Base-by-base conservation (phyloP, 139 green algal genomes). In the Picochlorum costavermella region DNA sequence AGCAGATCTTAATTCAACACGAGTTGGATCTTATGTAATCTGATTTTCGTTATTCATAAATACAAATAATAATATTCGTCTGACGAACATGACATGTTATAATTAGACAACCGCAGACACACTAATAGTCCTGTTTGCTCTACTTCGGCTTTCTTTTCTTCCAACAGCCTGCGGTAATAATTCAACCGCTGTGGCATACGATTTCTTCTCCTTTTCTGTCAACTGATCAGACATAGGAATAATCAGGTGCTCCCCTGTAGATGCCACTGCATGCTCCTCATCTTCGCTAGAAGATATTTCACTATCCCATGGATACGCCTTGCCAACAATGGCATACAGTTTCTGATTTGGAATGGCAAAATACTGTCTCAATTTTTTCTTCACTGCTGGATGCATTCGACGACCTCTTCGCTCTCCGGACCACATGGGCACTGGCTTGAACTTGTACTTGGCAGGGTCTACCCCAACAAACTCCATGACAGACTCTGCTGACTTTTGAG, bases 381-480 rank as follows among this genome's bases (percentile, higher is more conserved):
- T 59, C 4, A 73, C 59, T 16, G 59, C 67, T 14, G 78, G 72
- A 65, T 84, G 78, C 78, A 85, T 81, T 25, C 56, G 56, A 12
- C 74, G 55, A 4, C 76, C 76, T 23, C 48, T 53, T 45, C 71
- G 69, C 53, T 82, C 66, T 73, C 82, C 72, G 71, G 81, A 84
- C 56, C 65, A 64, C 6, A 72, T 65, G 2, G 60, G 78, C 29
- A 82, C 49, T 14, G 36, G 29, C 9, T 59, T 57, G 61, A 75
- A 80, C 6, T 20, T 66, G 58, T 73, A 81, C 29, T 64, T 59
- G 5, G 33, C 20, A 14, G 68, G 28, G 63, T 91, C 81, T 14
- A 67, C 69, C 1, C 84, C 84, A 53, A 91, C 69, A 77, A 90
- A 90, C 11, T 78, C 11, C 26, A 86, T 64, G 14, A 86, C 79